These are phyloP conservation scores for Yamadazyma atmosphaerica DNA, from an alignment of 1,139 yeast genomes.

Conservation along the genomic window DNA sequence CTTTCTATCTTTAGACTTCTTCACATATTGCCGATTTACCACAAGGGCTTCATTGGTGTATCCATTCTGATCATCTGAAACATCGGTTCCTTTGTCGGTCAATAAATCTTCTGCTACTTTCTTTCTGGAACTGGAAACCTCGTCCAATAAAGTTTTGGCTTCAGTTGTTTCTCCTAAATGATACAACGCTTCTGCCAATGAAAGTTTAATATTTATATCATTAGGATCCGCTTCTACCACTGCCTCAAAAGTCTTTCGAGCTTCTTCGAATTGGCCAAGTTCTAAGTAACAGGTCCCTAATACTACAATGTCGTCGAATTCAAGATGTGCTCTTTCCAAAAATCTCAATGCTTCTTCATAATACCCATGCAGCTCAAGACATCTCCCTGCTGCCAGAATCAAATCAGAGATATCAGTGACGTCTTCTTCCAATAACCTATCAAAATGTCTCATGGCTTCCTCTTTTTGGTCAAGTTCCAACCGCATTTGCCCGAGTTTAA, in stretches of 20 bases:
- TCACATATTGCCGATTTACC: conserved; percentile 22
- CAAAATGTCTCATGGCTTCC: conserved; percentile 70
- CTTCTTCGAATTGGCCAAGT: conserved; percentile 66
- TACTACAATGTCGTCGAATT: conserved; percentile 48
- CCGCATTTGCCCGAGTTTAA: conserved; percentile 74
- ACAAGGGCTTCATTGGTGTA: conserved; percentile 21
- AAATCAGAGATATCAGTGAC: conserved; percentile 66
- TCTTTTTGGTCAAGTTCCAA: conserved; percentile 60
- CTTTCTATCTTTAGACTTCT: conserved; percentile 24
- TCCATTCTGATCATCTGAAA: background rate
- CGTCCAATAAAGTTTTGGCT: conserved; percentile 58
- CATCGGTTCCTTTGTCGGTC: background rate
- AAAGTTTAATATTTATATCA: conserved; percentile 71
- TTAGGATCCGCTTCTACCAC: conserved; percentile 60
- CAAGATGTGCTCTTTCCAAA: conserved; percentile 51
- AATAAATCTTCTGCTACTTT: background rate
- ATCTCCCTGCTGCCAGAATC: conserved; percentile 72
- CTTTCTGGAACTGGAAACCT: conserved; percentile 36
- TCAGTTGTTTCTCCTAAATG: conserved; percentile 65
- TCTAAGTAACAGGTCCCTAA: conserved; percentile 81
- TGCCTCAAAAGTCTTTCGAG: conserved; percentile 61
- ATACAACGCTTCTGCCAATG: conserved; percentile 79
- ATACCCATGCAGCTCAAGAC: conserved; percentile 65
- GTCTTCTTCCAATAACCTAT: conserved; percentile 52
- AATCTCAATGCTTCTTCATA: conserved; percentile 73